Evolutionary conservation across 2,329 filamentous ascomycete genomes (phyloP), one percentile per base, ranked within the genome.

Genomic region (Colletotrichum sp.): DNA sequence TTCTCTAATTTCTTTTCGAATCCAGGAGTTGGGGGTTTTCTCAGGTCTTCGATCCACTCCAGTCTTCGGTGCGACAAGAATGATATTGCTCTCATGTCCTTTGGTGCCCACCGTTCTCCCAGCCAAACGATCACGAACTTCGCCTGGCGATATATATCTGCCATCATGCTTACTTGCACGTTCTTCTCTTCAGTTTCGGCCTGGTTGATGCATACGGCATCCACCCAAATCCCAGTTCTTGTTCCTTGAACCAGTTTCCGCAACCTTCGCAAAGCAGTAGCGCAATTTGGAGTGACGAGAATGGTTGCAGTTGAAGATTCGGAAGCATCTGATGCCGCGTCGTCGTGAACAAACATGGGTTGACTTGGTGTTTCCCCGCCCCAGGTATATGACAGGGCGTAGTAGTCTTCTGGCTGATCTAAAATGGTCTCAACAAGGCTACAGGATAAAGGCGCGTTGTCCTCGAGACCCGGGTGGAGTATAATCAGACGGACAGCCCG

Each of bases 1-100:
- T 5, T 39, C 9, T 0, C 0, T 0, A 39, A 39, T 39, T 5
- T 39, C 36, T 9, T 39, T 9, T 1, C 16, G 8, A 39, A 5
- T 5, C 36, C 36, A 0, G 36, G 18, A 5, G 7, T 9, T 39
- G 36, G 0, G 2, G 36, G 36, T 5, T 18, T 3, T 39, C 36
- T 39, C 36, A 39, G 36, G 36, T 9, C 15, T 39, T 18, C 36
- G 8, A 18, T 18, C 36, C 36, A 39, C 1, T 0, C 36, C 36
- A 39, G 15, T 39, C 36, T 39, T 39, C 36, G 36, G 36, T 18
- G 2, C 16, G 36, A 18, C 0, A 39, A 39, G 8, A 39, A 18
- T 9, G 4, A 5, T 39, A 39, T 16, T 8, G 15, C 16, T 2
- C 5, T 39, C 0, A 3, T 39, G 8, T 39, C 4, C 34, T 39